Conservation (phyloP, 83 land plant species). For the Larix sibirica region DNA sequence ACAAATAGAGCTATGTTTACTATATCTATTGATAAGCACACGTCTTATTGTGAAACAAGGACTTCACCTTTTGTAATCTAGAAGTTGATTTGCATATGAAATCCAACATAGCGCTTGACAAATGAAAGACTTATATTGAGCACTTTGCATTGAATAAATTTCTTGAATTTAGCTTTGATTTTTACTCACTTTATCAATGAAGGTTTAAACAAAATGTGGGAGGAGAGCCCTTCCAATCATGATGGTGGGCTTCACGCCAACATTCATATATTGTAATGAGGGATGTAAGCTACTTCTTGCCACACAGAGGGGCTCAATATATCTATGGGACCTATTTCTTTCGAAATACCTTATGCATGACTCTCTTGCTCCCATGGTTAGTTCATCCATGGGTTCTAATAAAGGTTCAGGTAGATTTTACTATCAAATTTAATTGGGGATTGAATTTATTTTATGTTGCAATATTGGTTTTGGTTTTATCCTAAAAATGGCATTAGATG, state of each 20-base stretch:
- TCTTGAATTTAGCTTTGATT: not conserved
- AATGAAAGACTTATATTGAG: not conserved
- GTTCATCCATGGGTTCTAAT: constrained; percentile 31
- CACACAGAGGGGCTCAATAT: constrained; percentile 74
- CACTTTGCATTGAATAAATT: not conserved
- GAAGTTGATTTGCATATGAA: not conserved
- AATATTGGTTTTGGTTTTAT: not conserved
- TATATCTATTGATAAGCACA: too few relatives aligned
- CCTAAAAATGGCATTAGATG: not conserved
- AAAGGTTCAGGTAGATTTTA: constrained; percentile 40
- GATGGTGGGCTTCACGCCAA: constrained; percentile 89
- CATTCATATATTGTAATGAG: constrained; percentile 88
- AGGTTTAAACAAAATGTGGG: constrained; percentile 97
- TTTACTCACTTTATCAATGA: not conserved
- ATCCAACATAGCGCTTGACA: not conserved
- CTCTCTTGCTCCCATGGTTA: constrained; percentile 66
- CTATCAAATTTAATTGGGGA: not conserved
- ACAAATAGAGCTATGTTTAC: too few relatives aligned
- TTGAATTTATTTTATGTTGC: not conserved
- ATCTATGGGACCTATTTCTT: constrained; percentile 86
- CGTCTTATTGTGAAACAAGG: not conserved
- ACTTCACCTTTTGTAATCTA: not conserved
- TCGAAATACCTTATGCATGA: constrained; percentile 72
- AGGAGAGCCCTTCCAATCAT: constrained; percentile 87
- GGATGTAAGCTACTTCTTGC: constrained; percentile 79